phyloP scores from a whole-genome alignment of 106 monocot genomes.

The Dendrobium nobile region DNA sequence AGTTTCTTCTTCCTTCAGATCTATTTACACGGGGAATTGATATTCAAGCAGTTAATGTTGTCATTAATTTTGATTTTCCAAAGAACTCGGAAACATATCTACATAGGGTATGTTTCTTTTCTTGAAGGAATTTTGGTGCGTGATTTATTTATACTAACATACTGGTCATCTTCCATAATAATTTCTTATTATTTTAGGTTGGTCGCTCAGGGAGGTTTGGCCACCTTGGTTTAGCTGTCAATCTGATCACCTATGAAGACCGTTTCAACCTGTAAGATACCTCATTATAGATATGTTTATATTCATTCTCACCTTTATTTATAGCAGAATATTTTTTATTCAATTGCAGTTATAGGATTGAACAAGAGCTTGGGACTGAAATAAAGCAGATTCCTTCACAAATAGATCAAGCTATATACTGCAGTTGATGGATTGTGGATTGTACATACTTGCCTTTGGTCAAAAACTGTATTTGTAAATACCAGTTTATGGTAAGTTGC shows the following conservation, averaged over 20 bases:
- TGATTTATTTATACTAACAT: background rate
- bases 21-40: slow-evolving; percentile 96
- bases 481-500: background rate
- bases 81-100: slow-evolving; percentile 91
- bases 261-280: slow-evolving; percentile 72
- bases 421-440: slow-evolving; percentile 46
- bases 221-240: slow-evolving; percentile 92
- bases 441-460: background rate
- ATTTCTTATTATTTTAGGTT: slow-evolving; percentile 33
- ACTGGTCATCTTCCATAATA: background rate
- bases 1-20: slow-evolving; percentile 40
- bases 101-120: slow-evolving; percentile 58
- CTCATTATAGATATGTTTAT: background rate
- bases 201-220: slow-evolving; percentile 97
- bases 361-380: slow-evolving; percentile 97
- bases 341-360: slow-evolving; percentile 75
- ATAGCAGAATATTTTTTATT: background rate
- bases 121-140: background rate
- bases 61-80: slow-evolving; percentile 97
- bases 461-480: slow-evolving; percentile 8
- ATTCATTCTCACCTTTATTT: background rate
- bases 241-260: slow-evolving; percentile 94
- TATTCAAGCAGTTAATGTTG: slow-evolving; percentile 97
- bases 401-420: slow-evolving; percentile 87
- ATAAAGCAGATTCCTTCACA: slow-evolving; percentile 91